A percentile compares a stretch with the other conserved stretches of the same genome.
Conservation (phyloP, 305 asterid species). For the Fraxinus albicans region DNA sequence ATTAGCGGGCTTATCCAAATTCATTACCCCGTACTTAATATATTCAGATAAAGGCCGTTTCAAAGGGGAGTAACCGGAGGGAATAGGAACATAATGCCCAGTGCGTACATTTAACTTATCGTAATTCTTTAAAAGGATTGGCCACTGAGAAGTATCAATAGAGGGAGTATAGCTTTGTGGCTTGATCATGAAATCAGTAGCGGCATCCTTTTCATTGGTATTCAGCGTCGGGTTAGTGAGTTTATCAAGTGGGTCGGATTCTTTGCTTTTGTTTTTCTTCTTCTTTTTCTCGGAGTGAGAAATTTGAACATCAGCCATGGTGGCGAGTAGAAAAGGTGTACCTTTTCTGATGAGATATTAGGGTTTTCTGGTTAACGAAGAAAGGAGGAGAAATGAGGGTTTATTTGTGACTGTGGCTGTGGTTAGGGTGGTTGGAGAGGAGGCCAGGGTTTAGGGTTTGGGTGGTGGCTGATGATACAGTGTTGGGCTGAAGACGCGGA, state of each 20-base stretch:
- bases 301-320: conserved; percentile 73
- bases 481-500: background rate
- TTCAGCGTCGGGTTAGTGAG: conserved; percentile 15
- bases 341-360: background rate
- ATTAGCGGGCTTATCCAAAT: conserved; percentile 87
- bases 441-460: conserved; percentile 23
- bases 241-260: conserved; percentile 15
- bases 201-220: conserved; percentile 20
- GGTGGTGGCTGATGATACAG: background rate
- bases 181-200: conserved; percentile 63
- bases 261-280: conserved; percentile 60
- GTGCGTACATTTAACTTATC: conserved; percentile 82
- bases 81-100: conserved; percentile 92
- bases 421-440: background rate
- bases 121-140: conserved; percentile 87
- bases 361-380: background rate
- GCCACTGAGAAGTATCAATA: conserved; percentile 89
- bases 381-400: background rate
- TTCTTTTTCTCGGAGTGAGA: conserved; percentile 69
- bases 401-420: background rate
- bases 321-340: background rate
- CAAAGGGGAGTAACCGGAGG: conserved; percentile 82
- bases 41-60: conserved; percentile 79
- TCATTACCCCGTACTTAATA: conserved; percentile 81
- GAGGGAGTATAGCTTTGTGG: conserved; percentile 83